These are phyloP conservation scores for Fragaria vesca DNA, from an alignment of 306 rosid species.

Conservation along the genomic window DNA sequence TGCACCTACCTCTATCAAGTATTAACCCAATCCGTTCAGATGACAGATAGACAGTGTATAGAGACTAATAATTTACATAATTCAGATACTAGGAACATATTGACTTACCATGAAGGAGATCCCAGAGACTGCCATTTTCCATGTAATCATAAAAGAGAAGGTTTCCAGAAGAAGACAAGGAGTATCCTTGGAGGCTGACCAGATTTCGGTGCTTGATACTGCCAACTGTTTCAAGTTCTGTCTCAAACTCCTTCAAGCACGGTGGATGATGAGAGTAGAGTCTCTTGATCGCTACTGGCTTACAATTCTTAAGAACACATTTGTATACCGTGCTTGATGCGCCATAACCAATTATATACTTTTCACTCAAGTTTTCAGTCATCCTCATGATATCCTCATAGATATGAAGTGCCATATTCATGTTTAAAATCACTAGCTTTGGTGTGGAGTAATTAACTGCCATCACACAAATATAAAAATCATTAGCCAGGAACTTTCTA, in stretches of 20 bases:
- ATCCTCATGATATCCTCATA: conserved; percentile 95
- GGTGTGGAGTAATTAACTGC: conserved; percentile 70
- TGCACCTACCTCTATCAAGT: background rate
- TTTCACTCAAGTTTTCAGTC: conserved; percentile 89
- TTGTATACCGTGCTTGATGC: conserved; percentile 96
- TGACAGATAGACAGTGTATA: background rate
- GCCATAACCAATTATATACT: conserved; percentile 84
- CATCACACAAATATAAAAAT: conserved; percentile 24
- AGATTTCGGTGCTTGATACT: conserved; percentile 95
- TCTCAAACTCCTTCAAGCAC: conserved; percentile 74
- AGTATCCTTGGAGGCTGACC: conserved; percentile 90
- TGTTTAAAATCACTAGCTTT: conserved; percentile 85
- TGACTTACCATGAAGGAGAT: conserved; percentile 79
- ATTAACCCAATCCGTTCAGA: background rate
- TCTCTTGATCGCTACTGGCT: conserved; percentile 88
- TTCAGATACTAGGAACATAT: background rate
- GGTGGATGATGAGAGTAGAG: conserved; percentile 79
- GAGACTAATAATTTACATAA: background rate
- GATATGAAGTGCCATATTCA: conserved; percentile 95
- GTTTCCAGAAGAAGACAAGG: conserved; percentile 78
- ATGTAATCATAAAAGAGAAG: conserved; percentile 96
- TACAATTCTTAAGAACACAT: conserved; percentile 90
- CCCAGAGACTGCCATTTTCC: conserved; percentile 98
- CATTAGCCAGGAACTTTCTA: conserved; percentile 15
- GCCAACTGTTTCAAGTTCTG: conserved; percentile 85